Conservation (phyloP, 163 green algal genomes). For the Scenedesmus sp. region DNA sequence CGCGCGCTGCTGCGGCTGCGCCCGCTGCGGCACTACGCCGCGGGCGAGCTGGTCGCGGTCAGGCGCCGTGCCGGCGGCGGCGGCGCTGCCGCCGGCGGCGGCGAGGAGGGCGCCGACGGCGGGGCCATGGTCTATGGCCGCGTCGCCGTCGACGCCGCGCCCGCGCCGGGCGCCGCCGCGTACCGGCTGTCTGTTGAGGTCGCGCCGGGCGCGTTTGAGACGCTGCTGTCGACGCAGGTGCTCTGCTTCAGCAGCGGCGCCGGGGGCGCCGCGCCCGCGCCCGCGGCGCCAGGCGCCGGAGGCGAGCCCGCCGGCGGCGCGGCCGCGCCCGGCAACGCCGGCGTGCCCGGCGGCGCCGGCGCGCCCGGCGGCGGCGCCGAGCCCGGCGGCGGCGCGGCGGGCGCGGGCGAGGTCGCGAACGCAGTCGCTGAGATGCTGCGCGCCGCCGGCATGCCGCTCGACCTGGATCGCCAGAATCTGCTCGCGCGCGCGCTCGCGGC, state of each 20-base stretch:
- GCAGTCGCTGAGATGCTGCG: conserved; percentile 71
- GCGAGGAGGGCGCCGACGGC: conserved; percentile 8
- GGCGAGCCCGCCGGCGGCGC: neutral
- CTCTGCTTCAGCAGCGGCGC: conserved; percentile 65
- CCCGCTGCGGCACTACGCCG: conserved; percentile 62
- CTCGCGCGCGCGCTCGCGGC: conserved; percentile 54
- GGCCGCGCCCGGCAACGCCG: neutral
- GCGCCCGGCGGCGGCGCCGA: neutral
- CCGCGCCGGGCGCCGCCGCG: conserved; percentile 48
- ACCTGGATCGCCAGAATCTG: conserved; percentile 56
- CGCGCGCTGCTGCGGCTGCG: conserved; percentile 58
- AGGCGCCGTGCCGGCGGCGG: conserved; percentile 14
- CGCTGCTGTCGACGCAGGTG: conserved; percentile 67
- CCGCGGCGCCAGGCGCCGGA: neutral
- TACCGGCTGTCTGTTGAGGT: conserved; percentile 68
- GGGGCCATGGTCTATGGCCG: conserved; percentile 47
- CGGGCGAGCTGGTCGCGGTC: conserved; percentile 60
- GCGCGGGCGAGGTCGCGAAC: conserved; percentile 50
- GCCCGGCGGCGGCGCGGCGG: too few species aligned
- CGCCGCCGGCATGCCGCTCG: conserved; percentile 68
- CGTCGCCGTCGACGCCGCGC: conserved; percentile 48
- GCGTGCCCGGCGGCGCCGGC: neutral
- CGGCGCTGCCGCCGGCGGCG: neutral
- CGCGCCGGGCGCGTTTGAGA: conserved; percentile 46
- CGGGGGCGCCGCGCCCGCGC: neutral